A percentile compares a stretch with the other conserved stretches of the same genome.
phyloP scores from a whole-genome alignment of 352 stramenopile genomes.

The Phytophthora sojae region DNA sequence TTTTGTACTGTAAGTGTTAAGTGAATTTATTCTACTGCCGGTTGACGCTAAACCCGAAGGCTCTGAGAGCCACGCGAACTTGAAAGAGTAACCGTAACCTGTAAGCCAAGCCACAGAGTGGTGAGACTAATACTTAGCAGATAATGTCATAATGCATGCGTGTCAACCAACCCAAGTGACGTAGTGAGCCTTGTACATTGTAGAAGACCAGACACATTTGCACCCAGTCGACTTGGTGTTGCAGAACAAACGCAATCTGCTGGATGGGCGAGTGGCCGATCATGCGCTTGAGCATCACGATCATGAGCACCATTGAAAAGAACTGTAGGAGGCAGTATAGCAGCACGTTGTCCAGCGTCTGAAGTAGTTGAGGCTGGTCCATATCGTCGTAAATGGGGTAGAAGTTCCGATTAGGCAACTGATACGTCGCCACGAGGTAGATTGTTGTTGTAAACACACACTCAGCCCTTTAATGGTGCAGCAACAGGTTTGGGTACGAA shows the following conservation, averaged over 20 bases:
- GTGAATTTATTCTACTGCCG: too few species aligned
- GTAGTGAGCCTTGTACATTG: conserved; percentile 20
- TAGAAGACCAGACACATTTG: conserved; percentile 39
- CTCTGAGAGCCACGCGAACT: conserved; percentile 1
- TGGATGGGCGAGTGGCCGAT: conserved; percentile 19
- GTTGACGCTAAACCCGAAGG: not conserved
- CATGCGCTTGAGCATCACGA: not conserved
- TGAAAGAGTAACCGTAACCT: conserved; percentile 10
- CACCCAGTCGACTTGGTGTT: conserved; percentile 24
- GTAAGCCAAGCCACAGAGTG: not conserved
- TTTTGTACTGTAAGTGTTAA: too few species aligned
- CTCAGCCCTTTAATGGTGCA: too few species aligned
- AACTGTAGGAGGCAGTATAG: conserved; percentile 13
- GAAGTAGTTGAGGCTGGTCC: not conserved
- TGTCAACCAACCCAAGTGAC: conserved; percentile 3
- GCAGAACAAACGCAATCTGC: conserved; percentile 48
- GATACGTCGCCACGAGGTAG: conserved; percentile 12
- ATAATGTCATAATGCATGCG: not conserved
- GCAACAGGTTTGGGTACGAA: too few species aligned
- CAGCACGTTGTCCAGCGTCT: conserved; percentile 4
- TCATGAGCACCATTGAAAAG: conserved; percentile 3
- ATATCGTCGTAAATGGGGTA: conserved; percentile 8
- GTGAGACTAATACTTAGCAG: too few species aligned
- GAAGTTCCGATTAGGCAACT: conserved; percentile 21
- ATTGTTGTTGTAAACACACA: not conserved